These are phyloP conservation scores for Trichophaea hybrida DNA, from an alignment of 2,329 filamentous ascomycete species.

Conservation along the genomic window DNA sequence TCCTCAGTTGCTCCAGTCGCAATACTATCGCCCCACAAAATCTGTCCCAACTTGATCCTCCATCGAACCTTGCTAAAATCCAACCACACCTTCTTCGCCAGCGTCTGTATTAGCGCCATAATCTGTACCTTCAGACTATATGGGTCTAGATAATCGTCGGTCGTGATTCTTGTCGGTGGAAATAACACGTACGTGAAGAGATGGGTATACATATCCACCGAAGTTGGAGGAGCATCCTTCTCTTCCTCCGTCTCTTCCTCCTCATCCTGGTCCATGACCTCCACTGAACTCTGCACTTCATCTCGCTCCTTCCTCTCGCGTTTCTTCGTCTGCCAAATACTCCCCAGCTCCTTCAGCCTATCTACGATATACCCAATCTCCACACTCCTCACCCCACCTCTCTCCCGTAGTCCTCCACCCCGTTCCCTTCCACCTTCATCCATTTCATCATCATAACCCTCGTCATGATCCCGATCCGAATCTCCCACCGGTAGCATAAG, in stretches of 20 bases:
- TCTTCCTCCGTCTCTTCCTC: conserved; percentile 2
- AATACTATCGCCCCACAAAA: conserved; percentile 45
- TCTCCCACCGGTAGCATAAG: conserved; percentile 24
- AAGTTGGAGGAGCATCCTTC: conserved; percentile 9
- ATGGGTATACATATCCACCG: conserved; percentile 31
- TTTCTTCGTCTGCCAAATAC: conserved; percentile 15
- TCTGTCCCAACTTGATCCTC: conserved; percentile 57
- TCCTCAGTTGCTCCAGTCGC: conserved; percentile 33
- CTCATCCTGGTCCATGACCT: neutral
- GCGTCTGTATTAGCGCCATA: conserved; percentile 49
- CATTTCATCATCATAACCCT: conserved; percentile 10
- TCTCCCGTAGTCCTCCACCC: conserved; percentile 10
- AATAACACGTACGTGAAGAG: conserved; percentile 34
- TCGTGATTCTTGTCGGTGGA: conserved; percentile 34
- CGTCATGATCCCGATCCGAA: conserved; percentile 19
- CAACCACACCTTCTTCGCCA: conserved; percentile 56
- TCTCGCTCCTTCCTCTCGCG: conserved; percentile 1
- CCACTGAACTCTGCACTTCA: neutral
- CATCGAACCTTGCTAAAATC: conserved; percentile 63
- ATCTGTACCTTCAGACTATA: conserved; percentile 57
- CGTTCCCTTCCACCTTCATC: conserved; percentile 24
- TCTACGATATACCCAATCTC: conserved; percentile 22
- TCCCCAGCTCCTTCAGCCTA: conserved; percentile 20
- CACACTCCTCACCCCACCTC: conserved; percentile 19
- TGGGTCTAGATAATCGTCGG: conserved; percentile 44